Evolutionary conservation across 306 rosid species (phyloP).

Genomic region (Hylodesmum podocarpum): DNA sequence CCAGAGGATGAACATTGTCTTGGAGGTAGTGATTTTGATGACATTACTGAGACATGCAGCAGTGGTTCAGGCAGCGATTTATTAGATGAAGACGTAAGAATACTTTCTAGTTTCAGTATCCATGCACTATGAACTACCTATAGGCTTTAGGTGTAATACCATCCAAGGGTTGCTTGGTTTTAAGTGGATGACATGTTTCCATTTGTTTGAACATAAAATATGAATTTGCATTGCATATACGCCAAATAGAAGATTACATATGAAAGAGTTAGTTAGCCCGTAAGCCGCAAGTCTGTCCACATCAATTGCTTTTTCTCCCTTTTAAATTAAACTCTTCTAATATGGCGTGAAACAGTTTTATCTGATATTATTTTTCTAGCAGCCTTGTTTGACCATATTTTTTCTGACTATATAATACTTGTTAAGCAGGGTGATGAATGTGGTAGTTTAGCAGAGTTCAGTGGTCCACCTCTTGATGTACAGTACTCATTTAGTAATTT

Average conservation of each 20-base stretch:
- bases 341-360: not conserved
- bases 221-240: not conserved
- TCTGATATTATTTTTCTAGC: not conserved
- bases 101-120: not conserved
- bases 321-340: not conserved
- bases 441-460: conserved; percentile 71
- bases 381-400: conserved; percentile 21
- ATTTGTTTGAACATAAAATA: not conserved
- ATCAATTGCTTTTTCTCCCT: not conserved
- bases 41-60: conserved; percentile 75
- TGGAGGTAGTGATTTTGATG: conserved; percentile 91
- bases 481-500: conserved; percentile 94
- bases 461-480: conserved; percentile 49
- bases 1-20: conserved; percentile 80
- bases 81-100: conserved; percentile 78
- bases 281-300: not conserved
- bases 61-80: conserved; percentile 71
- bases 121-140: conserved; percentile 8
- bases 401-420: conserved; percentile 31
- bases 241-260: not conserved
- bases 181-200: not conserved
- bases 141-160: not conserved
- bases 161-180: not conserved
- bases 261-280: conserved; percentile 15
- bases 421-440: conserved; percentile 85